Conservation (phyloP, 495 filamentous ascomycete genomes). For the Astrocystis sublimbata region DNA sequence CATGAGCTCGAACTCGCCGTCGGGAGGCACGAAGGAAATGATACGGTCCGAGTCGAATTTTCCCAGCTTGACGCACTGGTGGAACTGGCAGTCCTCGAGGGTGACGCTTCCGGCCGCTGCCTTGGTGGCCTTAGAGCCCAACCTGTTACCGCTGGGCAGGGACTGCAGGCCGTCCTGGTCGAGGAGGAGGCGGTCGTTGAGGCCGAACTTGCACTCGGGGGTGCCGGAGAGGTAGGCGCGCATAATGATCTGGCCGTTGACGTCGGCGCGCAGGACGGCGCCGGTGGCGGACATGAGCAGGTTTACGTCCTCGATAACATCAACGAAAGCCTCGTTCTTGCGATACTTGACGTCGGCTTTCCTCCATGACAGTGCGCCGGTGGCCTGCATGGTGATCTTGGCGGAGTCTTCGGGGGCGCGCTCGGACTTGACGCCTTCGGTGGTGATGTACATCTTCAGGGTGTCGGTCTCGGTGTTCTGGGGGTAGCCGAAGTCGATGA, state of each 20-base stretch:
- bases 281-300: slow-evolving; percentile 96
- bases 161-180: slow-evolving; percentile 71
- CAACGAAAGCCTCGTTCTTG: slow-evolving; percentile 99
- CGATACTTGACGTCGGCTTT: slow-evolving; percentile 97
- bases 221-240: slow-evolving; percentile 96
- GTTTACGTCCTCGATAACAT: slow-evolving; percentile 99
- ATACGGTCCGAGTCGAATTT: slow-evolving; percentile 97
- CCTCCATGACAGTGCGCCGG: slow-evolving; percentile 94
- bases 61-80: slow-evolving; percentile 97
- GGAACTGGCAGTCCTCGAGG: slow-evolving; percentile 97
- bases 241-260: slow-evolving; percentile 98
- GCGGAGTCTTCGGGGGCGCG: slow-evolving; percentile 89
- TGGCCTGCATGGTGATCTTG: slow-evolving; percentile 98
- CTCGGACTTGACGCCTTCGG: slow-evolving; percentile 97
- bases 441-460: slow-evolving; percentile 99
- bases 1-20: slow-evolving; percentile 99
- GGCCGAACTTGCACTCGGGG: slow-evolving; percentile 98
- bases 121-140: slow-evolving; percentile 83
- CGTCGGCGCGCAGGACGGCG: slow-evolving; percentile 92
- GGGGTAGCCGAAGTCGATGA: slow-evolving; percentile 98
- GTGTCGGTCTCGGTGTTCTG: slow-evolving; percentile 99
- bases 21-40: slow-evolving; percentile 96
- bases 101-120: slow-evolving; percentile 95
- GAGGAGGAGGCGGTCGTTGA: slow-evolving; percentile 92
- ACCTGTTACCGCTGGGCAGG: slow-evolving; percentile 67